A percentile compares a stretch with the other conserved stretches of the same genome.
These are phyloP conservation scores for Endothia cerciana DNA, from an alignment of 2,329 filamentous ascomycete species.

Conservation along the genomic window DNA sequence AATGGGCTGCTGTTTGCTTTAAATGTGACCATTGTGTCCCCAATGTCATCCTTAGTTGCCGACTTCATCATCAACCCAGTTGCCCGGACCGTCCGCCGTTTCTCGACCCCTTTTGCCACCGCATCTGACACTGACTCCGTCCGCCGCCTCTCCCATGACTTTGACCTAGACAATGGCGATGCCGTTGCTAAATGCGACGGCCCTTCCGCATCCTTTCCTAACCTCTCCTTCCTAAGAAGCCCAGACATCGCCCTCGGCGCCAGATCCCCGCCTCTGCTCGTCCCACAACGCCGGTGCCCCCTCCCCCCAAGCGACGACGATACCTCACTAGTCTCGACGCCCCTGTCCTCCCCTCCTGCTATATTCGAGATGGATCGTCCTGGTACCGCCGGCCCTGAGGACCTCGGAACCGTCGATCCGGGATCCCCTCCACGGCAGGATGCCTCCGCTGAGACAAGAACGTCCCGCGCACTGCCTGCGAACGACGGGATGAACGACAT, in stretches of 20 bases:
- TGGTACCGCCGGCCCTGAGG: slow-evolving; percentile 26
- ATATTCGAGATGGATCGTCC: slow-evolving; percentile 24
- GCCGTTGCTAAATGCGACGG: slow-evolving; percentile 33
- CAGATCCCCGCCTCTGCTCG: slow-evolving; percentile 27
- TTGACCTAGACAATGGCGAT: slow-evolving; percentile 30
- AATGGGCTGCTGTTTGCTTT: slow-evolving; percentile 1
- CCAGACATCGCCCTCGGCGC: slow-evolving; percentile 28
- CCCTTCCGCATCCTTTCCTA: slow-evolving; percentile 19
- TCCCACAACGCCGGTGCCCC: slow-evolving; percentile 24
- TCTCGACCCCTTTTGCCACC: slow-evolving; percentile 50
- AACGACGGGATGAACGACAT: slow-evolving; percentile 78
- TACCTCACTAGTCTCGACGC: slow-evolving; percentile 15
- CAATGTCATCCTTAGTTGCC: slow-evolving; percentile 66
- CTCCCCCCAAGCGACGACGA: slow-evolving; percentile 13
- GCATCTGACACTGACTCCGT: slow-evolving; percentile 40
- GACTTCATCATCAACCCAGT: slow-evolving; percentile 70
- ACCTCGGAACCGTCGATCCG: slow-evolving; percentile 23
- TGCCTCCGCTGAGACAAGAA: slow-evolving; percentile 32
- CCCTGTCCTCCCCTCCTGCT: slow-evolving; percentile 17
- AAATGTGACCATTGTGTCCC: slow-evolving; percentile 18
- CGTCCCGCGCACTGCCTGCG: slow-evolving; percentile 59
- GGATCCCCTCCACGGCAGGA: slow-evolving; percentile 27
- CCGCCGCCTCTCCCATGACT: slow-evolving; percentile 34
- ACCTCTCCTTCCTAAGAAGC: slow-evolving; percentile 29
- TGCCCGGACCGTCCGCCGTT: slow-evolving; percentile 63